Percentiles rank a stretch among this genome's conserved stretches.
These are phyloP conservation scores for Echinosophora koreensis DNA, from an alignment of 306 rosid species.

Conservation along the genomic window DNA sequence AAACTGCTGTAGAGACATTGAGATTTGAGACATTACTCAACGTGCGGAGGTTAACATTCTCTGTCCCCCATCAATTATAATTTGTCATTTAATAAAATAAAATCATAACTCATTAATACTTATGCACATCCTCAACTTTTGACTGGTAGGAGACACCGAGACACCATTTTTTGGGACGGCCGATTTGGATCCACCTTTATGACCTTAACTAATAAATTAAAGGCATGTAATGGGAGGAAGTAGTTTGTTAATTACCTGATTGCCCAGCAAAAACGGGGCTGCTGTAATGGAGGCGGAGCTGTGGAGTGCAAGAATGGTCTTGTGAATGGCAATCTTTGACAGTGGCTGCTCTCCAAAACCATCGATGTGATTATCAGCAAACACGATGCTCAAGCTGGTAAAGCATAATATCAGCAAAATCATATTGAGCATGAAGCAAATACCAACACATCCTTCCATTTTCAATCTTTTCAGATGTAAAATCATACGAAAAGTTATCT, in stretches of 20 bases:
- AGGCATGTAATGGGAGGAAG: neutral
- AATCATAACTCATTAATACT: too few species aligned
- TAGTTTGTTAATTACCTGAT: constrained; percentile 35
- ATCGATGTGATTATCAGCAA: neutral
- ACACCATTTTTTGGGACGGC: too few species aligned
- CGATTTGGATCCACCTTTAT: too few species aligned
- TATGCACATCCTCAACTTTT: too few species aligned
- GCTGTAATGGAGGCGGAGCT: constrained; percentile 54
- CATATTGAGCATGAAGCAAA: neutral
- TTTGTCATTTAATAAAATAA: too few species aligned
- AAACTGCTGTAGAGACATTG: too few species aligned
- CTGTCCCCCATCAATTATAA: too few species aligned
- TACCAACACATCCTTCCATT: constrained; percentile 29
- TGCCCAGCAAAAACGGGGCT: constrained; percentile 55
- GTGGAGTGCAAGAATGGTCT: constrained; percentile 48
- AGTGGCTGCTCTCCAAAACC: constrained; percentile 66
- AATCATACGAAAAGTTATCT: neutral
- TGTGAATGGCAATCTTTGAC: constrained; percentile 67
- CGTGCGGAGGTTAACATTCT: too few species aligned
- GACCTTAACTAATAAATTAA: too few species aligned
- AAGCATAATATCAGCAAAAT: constrained; percentile 30
- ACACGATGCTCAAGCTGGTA: constrained; percentile 5
- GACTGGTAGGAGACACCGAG: too few species aligned
- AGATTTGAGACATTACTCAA: too few species aligned
- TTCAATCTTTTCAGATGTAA: neutral